phyloP scores from a whole-genome alignment of 805 yeast species.

The Metschnikowia koreensis region DNA sequence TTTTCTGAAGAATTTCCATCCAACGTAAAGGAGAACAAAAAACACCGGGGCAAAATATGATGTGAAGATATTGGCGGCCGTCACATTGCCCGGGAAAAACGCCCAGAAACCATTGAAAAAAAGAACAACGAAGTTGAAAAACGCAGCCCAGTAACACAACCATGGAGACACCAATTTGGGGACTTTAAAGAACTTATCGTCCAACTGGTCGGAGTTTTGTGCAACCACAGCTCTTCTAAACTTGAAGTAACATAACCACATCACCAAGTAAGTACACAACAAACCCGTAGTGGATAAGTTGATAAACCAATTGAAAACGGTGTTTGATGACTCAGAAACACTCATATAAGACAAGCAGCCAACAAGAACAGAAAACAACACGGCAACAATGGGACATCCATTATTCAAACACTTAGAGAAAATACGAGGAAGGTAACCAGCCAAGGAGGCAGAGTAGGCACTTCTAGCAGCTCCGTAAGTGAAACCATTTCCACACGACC shows the following conservation, averaged over 20 bases:
- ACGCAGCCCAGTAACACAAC: constrained; percentile 19
- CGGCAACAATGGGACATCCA: constrained; percentile 70
- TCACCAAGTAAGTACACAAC: constrained; percentile 62
- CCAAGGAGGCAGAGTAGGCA: constrained; percentile 64
- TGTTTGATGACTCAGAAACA: constrained; percentile 53
- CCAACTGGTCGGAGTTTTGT: constrained; percentile 36
- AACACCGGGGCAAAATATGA: constrained; percentile 41
- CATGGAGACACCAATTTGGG: constrained; percentile 15
- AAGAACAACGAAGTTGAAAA: constrained; percentile 25
- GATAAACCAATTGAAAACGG: constrained; percentile 70
- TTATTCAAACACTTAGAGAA: constrained; percentile 59
- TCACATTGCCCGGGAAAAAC: constrained; percentile 36
- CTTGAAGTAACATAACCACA: constrained; percentile 53
- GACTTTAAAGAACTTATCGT: constrained; percentile 16
- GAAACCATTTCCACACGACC: constrained; percentile 39
- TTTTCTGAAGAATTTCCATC: constrained; percentile 53
- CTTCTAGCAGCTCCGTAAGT: constrained; percentile 36
- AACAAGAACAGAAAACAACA: constrained; percentile 42
- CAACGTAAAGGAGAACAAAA: constrained; percentile 47
- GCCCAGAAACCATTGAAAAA: constrained; percentile 44
- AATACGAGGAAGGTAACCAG: constrained; percentile 77
- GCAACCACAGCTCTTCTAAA: constrained; percentile 29
- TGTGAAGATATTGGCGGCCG: constrained; percentile 36
- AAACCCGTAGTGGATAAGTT: constrained; percentile 62
- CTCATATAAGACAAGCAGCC: constrained; percentile 32